Percentiles rank a stretch among this genome's conserved stretches.
phyloP scores from a whole-genome alignment of 23 red algal species.

The Agarophyton chilense region DNA sequence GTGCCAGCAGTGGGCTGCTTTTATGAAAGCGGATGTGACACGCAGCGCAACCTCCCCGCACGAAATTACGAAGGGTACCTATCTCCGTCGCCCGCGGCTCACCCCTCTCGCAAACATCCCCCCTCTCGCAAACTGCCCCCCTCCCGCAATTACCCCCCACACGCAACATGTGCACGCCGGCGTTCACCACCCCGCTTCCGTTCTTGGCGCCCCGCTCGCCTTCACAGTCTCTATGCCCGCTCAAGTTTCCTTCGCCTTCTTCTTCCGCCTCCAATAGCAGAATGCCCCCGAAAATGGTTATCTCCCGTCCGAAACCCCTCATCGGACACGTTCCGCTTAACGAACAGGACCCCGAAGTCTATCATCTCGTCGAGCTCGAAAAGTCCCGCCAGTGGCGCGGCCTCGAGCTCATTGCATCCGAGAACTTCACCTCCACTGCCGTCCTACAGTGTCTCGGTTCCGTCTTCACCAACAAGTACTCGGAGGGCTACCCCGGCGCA shows the following conservation, averaged over 20 bases:
- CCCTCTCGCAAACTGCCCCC: too few relatives aligned
- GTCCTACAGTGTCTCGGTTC: constrained; percentile 92
- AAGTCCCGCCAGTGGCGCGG: constrained; percentile 78
- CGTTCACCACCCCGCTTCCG: background rate
- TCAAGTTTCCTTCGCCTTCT: too few relatives aligned
- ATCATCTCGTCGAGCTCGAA: constrained; percentile 71
- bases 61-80: too few relatives aligned
- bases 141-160: too few relatives aligned
- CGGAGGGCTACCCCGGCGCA: constrained; percentile 90
- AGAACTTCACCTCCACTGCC: constrained; percentile 91
- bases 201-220: background rate
- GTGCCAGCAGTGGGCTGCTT: too few relatives aligned
- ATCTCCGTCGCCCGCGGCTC: too few relatives aligned
- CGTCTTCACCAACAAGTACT: constrained; percentile 99
- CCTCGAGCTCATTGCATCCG: constrained; percentile 88
- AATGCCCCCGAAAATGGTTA: background rate
- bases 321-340: constrained; percentile 23
- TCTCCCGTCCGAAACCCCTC: background rate
- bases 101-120: too few relatives aligned
- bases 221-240: background rate
- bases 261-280: too few relatives aligned
- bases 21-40: too few relatives aligned
- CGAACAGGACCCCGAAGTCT: constrained; percentile 73
- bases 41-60: too few relatives aligned
- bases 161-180: background rate